Conservation (phyloP, 768 basidiomycete genomes). For the Leucogyrophana mollusca region DNA sequence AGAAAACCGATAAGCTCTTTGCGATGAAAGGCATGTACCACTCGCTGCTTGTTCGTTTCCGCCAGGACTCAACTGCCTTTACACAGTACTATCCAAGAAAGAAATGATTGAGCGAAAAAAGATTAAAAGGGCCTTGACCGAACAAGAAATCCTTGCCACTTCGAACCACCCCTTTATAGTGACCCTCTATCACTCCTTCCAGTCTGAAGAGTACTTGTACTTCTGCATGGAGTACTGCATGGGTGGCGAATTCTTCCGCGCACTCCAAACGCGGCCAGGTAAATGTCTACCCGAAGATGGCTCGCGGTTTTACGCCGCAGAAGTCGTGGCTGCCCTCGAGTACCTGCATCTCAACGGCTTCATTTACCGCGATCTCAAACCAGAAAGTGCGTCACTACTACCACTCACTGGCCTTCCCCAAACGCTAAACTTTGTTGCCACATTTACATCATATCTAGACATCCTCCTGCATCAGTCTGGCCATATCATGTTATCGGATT, state of each 20-base stretch:
- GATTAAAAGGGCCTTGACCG: constrained; percentile 97
- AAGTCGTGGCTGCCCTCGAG: constrained; percentile 96
- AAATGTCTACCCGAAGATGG: constrained; percentile 96
- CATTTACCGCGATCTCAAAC: constrained; percentile 98
- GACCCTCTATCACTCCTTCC: constrained; percentile 98
- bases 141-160: constrained; percentile 98
- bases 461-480: constrained; percentile 97
- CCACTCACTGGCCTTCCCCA: constrained; percentile 3
- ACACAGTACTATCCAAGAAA: constrained; percentile 90
- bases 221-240: constrained; percentile 99
- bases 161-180: constrained; percentile 99
- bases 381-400: constrained; percentile 78
- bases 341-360: constrained; percentile 99
- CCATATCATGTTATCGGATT: constrained; percentile 99
- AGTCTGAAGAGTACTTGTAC: constrained; percentile 96
- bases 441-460: constrained; percentile 49
- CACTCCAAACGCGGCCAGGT: constrained; percentile 92
- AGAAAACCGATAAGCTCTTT: constrained; percentile 93
- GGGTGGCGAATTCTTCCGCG: constrained; percentile 98
- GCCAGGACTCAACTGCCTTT: constrained; percentile 23
- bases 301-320: constrained; percentile 96
- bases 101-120: constrained; percentile 99
- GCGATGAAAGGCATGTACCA: constrained; percentile 99
- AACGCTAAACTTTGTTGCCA: constrained; percentile 10
- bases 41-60: constrained; percentile 3